Evolutionary conservation across 2,329 filamentous ascomycete genomes (phyloP).

Genomic region (Parafenestella ontariensis): DNA sequence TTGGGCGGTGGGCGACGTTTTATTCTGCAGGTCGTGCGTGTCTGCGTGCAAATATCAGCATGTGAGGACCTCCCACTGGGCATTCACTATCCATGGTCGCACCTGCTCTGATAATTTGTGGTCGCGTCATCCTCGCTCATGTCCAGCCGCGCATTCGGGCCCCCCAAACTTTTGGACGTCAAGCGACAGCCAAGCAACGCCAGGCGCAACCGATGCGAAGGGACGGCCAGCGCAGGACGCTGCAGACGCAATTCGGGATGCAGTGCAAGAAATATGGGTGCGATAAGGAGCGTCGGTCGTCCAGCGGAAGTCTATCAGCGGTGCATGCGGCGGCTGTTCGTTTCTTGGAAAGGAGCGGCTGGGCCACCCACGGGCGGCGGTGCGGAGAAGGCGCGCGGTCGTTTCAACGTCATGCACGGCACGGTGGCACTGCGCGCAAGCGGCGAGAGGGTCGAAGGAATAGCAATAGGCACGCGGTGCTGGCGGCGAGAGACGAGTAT

Average conservation of each 20-base stretch:
- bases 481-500: neutral
- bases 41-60: conserved; percentile 63
- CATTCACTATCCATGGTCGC: conserved; percentile 22
- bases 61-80: conserved; percentile 1
- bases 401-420: conserved; percentile 28
- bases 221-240: conserved; percentile 22
- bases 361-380: conserved; percentile 18
- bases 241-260: conserved; percentile 9
- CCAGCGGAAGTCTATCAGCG: conserved; percentile 14
- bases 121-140: conserved; percentile 60
- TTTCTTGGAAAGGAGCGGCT: conserved; percentile 18
- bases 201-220: conserved; percentile 39
- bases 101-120: conserved; percentile 65
- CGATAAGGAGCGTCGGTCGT: conserved; percentile 18
- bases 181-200: conserved; percentile 31
- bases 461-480: neutral
- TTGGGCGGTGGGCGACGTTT: conserved; percentile 80
- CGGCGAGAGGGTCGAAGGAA: neutral
- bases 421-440: conserved; percentile 3
- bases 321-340: conserved; percentile 22
- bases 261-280: conserved; percentile 1
- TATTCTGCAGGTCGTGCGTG: conserved; percentile 93
- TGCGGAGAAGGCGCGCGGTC: conserved; percentile 22
- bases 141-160: conserved; percentile 26
- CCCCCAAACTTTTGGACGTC: conserved; percentile 8